Evolutionary conservation across 139 green algal genomes (phyloP).

Genomic region (Closterium sp.): DNA sequence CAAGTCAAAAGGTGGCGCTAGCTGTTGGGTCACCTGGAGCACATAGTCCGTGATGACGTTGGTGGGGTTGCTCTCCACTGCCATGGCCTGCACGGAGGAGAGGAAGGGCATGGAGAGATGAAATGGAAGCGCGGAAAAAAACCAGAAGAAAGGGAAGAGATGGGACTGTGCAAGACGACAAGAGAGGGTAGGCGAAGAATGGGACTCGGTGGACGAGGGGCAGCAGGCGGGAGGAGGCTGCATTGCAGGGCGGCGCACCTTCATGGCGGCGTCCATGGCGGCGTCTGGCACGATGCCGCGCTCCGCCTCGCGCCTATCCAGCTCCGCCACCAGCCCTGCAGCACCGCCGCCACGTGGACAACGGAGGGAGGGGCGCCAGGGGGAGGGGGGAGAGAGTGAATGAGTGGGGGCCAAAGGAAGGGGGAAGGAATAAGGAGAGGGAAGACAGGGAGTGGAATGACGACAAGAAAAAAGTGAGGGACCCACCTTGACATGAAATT

Average conservation of each 20-base stretch:
- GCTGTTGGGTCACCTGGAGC: slow-evolving; percentile 27
- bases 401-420: not conserved
- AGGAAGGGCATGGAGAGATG: too few relatives aligned
- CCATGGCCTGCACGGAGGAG: slow-evolving; percentile 1
- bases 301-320: slow-evolving; percentile 14
- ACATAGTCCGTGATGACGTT: slow-evolving; percentile 43
- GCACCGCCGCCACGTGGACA: too few relatives aligned
- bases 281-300: slow-evolving; percentile 9
- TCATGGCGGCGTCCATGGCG: slow-evolving; percentile 12
- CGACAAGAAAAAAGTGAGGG: too few relatives aligned
- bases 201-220: too few relatives aligned
- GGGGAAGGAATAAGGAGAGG: not conserved
- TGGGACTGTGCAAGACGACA: too few relatives aligned
- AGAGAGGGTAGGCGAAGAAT: too few relatives aligned
- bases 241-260: not conserved
- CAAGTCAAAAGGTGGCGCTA: not conserved
- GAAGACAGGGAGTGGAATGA: too few relatives aligned
- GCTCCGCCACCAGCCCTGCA: slow-evolving; percentile 5
- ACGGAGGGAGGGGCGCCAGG: not conserved
- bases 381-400: not conserved
- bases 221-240: too few relatives aligned
- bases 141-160: not conserved
- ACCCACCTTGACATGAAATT: too few relatives aligned
- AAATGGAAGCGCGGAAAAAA: not conserved
- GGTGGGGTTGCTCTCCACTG: slow-evolving; percentile 3